phyloP scores from a whole-genome alignment of 108 stramenopile genomes.

The Phaeodactylum tricornutum region DNA sequence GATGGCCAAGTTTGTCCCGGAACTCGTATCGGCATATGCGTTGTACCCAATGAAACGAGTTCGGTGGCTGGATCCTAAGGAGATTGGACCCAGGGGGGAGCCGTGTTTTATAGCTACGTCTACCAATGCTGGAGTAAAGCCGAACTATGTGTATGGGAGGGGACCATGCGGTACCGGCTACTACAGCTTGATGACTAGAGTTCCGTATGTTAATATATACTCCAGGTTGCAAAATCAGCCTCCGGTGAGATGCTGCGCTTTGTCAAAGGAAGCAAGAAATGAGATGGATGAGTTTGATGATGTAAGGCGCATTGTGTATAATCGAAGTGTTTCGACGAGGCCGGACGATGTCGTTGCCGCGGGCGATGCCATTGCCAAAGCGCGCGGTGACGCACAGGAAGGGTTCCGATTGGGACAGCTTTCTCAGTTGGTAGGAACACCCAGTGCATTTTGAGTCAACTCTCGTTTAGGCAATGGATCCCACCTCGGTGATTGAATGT shows the following conservation, averaged over 20 bases:
- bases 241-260: conserved; percentile 1
- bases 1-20: conserved; percentile 8
- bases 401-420: no score
- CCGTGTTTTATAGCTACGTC: conserved; percentile 17
- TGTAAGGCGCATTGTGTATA: not conserved
- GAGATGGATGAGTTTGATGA: not conserved
- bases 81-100: conserved; percentile 12
- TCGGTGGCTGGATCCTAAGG: conserved; percentile 6
- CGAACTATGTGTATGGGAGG: conserved; percentile 8
- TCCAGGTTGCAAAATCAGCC: no score
- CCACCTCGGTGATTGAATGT: no score
- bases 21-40: conserved; percentile 8
- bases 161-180: conserved; percentile 6
- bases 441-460: no score
- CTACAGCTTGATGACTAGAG: conserved; percentile 8
- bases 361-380: no score
- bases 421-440: no score
- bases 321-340: no score
- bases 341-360: no score
- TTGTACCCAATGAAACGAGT: conserved; percentile 9
- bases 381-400: no score
- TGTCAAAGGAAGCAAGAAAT: not conserved
- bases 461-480: no score
- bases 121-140: not conserved
- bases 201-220: conserved; percentile 4